Evolutionary conservation across 2,329 filamentous ascomycete genomes (phyloP), one percentile per base, ranked within the genome.

Genomic region (Aspergillus japonicus): DNA sequence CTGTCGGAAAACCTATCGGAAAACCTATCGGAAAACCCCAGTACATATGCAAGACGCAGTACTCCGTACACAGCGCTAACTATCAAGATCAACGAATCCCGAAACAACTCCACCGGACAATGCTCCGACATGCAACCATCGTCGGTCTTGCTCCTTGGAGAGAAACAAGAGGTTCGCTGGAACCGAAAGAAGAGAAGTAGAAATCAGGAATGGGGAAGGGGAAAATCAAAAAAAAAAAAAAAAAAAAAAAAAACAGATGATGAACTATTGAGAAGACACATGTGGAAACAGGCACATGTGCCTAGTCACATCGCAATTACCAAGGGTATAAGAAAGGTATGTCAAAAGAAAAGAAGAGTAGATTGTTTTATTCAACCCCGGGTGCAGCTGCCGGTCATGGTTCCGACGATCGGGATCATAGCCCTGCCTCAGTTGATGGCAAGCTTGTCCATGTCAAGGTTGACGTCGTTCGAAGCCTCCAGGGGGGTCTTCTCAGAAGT

Each of bases 401-500:
- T 44, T 16, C 16, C 16, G 14, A 44, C 39, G 14, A 16, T 19
- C 39, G 0, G 16, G 16, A 7, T 44, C 39, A n/a, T 7, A 26
- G 21, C n/a, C 29, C 23, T 50, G 51, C 53, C 33, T 59, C 62
- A 72, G 58, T 65, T 67, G 50, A 71, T 59, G 24, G 66, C 59
- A 50, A 71, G 57, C 35, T 61, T 68, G 51, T 61, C 64, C 55
- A 70, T 65, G 50, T 72, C 69, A 60, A 69, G 62, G n/a, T 68
- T 69, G 52, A 66, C 62, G 7, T 65, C 64, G 54, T 63, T 58
- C 14, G 64, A 50, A 24, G 50, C 26, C 47, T 66, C 62, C 21
- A 62, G 23, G 19, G 60, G 50, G 14, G 61, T 47, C 31, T 58
- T 56, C 49, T 60, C 50, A 24, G 51, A 39, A 84, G 86, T 62